A percentile compares a stretch with the other conserved stretches of the same genome.
These are phyloP conservation scores for Neurospora tetraspora DNA, from an alignment of 495 filamentous ascomycete species.

Conservation along the genomic window DNA sequence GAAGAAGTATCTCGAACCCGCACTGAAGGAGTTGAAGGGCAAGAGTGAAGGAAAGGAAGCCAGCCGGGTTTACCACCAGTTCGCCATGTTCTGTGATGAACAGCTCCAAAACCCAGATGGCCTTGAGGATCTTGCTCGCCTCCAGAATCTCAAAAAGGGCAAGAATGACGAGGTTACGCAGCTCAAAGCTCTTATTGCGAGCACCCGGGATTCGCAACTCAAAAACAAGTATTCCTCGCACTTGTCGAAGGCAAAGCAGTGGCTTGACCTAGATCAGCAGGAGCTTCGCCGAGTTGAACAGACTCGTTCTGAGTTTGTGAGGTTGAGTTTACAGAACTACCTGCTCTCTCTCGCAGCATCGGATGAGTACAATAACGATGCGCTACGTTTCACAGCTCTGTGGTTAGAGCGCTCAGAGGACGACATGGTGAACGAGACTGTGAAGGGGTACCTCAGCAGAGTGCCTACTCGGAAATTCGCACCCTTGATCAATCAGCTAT, in stretches of 20 bases:
- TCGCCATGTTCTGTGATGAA: constrained; percentile 88
- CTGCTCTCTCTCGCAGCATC: constrained; percentile 73
- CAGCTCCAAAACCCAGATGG: constrained; percentile 78
- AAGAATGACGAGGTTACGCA: constrained; percentile 70
- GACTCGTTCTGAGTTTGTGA: constrained; percentile 69
- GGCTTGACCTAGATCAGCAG: constrained; percentile 79
- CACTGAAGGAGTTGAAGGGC: constrained; percentile 70
- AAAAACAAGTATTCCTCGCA: constrained; percentile 28
- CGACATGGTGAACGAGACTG: constrained; percentile 63
- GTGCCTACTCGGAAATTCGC: constrained; percentile 91
- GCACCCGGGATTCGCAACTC: constrained; percentile 26
- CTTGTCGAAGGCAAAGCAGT: constrained; percentile 61
- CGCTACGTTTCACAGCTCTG: constrained; percentile 85
- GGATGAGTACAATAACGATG: constrained; percentile 80
- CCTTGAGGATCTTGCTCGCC: constrained; percentile 73
- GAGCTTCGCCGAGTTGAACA: constrained; percentile 71
- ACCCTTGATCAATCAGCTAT: constrained; percentile 87
- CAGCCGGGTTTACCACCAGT: constrained; percentile 85
- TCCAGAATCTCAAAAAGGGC: constrained; percentile 67
- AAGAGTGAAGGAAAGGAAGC: constrained; percentile 60
- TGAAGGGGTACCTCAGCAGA: constrained; percentile 52
- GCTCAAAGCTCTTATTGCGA: constrained; percentile 44
- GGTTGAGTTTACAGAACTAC: constrained; percentile 89
- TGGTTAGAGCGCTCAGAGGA: constrained; percentile 80
- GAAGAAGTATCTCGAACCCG: constrained; percentile 67